These are phyloP conservation scores for Diaporthe helianthi DNA, from an alignment of 2,329 filamentous ascomycete species.

Conservation along the genomic window DNA sequence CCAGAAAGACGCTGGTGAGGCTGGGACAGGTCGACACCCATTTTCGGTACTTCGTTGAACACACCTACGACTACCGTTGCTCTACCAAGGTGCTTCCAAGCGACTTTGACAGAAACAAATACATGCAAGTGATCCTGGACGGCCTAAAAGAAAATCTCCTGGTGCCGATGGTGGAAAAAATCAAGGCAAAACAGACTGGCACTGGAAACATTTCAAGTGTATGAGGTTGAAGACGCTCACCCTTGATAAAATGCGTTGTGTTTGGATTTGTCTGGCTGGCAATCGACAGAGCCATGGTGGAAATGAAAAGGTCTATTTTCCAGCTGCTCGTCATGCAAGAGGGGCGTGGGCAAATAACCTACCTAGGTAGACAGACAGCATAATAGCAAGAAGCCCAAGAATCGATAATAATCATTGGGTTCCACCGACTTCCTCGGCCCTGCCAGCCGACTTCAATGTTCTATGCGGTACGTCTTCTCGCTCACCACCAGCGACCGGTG, in stretches of 20 bases:
- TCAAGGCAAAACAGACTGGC: slow-evolving; percentile 9
- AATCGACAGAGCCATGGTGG: background rate
- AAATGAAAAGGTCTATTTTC: no score
- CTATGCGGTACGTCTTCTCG: no score
- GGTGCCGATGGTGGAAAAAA: slow-evolving; percentile 23
- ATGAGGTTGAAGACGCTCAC: background rate
- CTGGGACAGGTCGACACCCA: slow-evolving; percentile 29
- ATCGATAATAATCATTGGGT: background rate
- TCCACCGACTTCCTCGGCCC: no score
- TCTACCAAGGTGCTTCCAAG: background rate
- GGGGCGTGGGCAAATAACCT: background rate
- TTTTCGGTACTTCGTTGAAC: slow-evolving; percentile 32
- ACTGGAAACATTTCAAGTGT: background rate
- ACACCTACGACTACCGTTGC: slow-evolving; percentile 33
- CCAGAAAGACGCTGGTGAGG: slow-evolving; percentile 25
- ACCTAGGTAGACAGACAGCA: background rate
- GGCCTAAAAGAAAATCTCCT: slow-evolving; percentile 32
- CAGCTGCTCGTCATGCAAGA: background rate
- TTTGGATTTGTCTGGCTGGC: background rate
- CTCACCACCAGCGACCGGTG: background rate
- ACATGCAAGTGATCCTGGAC: slow-evolving; percentile 22
- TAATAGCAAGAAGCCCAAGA: background rate
- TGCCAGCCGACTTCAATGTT: background rate
- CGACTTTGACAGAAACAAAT: slow-evolving; percentile 19
- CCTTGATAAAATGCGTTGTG: background rate